Percentiles rank a stretch among this genome's conserved stretches.
These are phyloP conservation scores for Dorcoceras hygrometricum DNA, from an alignment of 257 asterid genomes.

Conservation along the genomic window DNA sequence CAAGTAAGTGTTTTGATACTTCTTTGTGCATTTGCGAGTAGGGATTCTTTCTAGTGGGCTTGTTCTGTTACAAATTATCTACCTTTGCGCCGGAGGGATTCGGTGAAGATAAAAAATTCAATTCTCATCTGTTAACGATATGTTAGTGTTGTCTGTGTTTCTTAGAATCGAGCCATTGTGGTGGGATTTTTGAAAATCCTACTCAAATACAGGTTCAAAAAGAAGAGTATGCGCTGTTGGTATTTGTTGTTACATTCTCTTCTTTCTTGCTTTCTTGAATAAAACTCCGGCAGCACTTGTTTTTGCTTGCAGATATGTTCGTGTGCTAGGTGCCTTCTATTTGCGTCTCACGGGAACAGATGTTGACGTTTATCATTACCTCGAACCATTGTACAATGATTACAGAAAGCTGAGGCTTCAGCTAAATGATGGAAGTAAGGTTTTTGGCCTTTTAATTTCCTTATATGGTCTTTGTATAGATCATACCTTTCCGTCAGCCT, in stretches of 20 bases:
- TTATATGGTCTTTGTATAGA: neutral
- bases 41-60: neutral
- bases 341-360: conserved; percentile 90
- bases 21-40: neutral
- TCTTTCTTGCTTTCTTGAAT: neutral
- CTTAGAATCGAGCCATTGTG: neutral
- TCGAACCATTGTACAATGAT: conserved; percentile 91
- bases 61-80: too few relatives aligned
- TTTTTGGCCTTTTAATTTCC: neutral
- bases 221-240: neutral
- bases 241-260: neutral
- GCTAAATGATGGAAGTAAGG: conserved; percentile 65
- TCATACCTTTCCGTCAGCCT: conserved; percentile 2
- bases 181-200: too few relatives aligned
- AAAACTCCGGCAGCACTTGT: neutral
- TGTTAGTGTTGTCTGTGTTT: neutral
- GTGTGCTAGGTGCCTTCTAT: conserved; percentile 92
- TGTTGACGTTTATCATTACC: conserved; percentile 77
- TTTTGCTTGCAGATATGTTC: conserved; percentile 57
- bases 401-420: conserved; percentile 77
- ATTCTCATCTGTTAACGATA: neutral
- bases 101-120: neutral
- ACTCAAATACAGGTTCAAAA: neutral
- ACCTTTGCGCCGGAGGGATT: too few relatives aligned
- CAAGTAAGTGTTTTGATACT: conserved; percentile 59